Base-by-base conservation (phyloP, 257 asterid genomes). In the Catharanthus roseus region DNA sequence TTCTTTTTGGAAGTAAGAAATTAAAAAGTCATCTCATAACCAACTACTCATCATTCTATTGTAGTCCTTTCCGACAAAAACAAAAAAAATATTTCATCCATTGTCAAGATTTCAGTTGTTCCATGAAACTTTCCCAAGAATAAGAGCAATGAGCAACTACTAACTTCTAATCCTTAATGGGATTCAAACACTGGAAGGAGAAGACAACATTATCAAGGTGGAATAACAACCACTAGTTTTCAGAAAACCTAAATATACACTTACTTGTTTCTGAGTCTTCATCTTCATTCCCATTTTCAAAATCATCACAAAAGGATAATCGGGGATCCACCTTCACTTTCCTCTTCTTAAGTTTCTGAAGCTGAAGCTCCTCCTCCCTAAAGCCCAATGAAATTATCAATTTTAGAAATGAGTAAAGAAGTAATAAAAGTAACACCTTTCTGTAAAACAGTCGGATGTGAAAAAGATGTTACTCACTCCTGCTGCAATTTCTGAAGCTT, bases 361-460 rank as follows among this genome's bases (percentile, higher is more conserved):
- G 64, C 88, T 89, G 97, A 81, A 93, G 96, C 78, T 89, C 97
- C 81, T 93, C 98, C 86, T 93, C 98, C 79, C 98, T 93, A 66
- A 28, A 73, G 73, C 61, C 68, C 62, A 68, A 53, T 42, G 68
- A 75, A 23, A 11, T 12, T 3, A 44, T 15, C 53, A 47, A 47
- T 16, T 12, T 47, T 16, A 47, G 21, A 47, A 13, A 47, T 21
- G 1, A 47, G 53, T 47, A 47, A 15, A 19, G 11, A 60, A 49
- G 24, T 45, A 45, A 19, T 1, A 45, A 45, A 45, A 13, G 19
- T 11, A 10, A 49, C 23, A 16, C 24, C 18, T 49, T 18, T 47
- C 0, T 49, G 9, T 49, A 18, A 49, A 49, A 49, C 55, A 4
- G 3, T 18, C 55, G 19, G 19, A 49, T 49, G 55, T 49, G 23